Conservation (phyloP, 2,329 filamentous ascomycete species). For the Xylariaceae sp. region DNA sequence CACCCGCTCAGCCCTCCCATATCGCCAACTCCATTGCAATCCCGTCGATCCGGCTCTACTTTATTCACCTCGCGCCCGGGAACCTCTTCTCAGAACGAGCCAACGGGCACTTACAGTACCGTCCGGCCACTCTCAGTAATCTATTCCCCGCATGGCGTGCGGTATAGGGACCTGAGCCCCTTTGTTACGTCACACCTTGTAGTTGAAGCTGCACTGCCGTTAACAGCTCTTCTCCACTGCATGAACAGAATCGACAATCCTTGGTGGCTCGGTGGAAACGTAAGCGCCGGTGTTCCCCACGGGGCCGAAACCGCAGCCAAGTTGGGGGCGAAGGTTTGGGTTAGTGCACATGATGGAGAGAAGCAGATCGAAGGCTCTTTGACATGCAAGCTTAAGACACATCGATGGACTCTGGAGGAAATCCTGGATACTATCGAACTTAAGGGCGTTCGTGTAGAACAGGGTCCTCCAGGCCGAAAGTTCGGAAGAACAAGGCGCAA, state of each 20-base stretch:
- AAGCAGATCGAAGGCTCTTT: conserved; percentile 53
- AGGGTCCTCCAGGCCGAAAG: conserved; percentile 12
- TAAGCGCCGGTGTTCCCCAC: conserved; percentile 52
- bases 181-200: conserved; percentile 57
- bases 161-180: conserved; percentile 47
- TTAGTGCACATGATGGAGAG: conserved; percentile 58
- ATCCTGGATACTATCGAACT: conserved; percentile 34
- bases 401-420: conserved; percentile 41
- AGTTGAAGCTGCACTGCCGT: conserved; percentile 52
- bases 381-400: conserved; percentile 47
- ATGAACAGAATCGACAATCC: conserved; percentile 57
- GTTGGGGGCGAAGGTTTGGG: conserved; percentile 54
- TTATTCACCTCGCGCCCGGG: conserved; percentile 26
- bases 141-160: conserved; percentile 62
- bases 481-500: neutral
- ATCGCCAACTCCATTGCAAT: conserved; percentile 34
- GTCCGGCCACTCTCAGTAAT: conserved; percentile 52
- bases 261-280: conserved; percentile 59
- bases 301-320: conserved; percentile 54
- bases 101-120: conserved; percentile 9
- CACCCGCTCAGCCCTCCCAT: conserved; percentile 35
- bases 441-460: neutral
- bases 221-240: conserved; percentile 62
- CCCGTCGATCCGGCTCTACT: conserved; percentile 35
- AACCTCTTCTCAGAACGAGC: conserved; percentile 16